These are phyloP conservation scores for Carex scoparia DNA, from an alignment of 176 grass and related monocot genomes.

Conservation along the genomic window DNA sequence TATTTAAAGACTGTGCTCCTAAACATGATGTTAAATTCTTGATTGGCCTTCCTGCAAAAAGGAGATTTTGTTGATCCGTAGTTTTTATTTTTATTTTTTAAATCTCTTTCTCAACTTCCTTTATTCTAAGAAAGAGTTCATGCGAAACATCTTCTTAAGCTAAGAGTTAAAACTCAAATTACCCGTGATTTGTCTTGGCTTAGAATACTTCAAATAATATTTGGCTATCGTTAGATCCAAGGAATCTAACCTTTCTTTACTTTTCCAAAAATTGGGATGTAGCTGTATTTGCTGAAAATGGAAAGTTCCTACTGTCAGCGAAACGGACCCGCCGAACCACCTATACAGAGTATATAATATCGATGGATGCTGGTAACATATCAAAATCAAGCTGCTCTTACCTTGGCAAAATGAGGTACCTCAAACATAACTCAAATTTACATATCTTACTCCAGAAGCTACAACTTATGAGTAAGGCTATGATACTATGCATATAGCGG, in stretches of 20 bases:
- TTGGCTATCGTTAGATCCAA: not conserved
- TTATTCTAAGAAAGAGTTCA: not conserved
- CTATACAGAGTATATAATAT: conserved; percentile 67
- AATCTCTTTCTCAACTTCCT: not conserved
- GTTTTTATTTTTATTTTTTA: not conserved
- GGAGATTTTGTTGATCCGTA: not conserved
- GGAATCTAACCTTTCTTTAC: not conserved
- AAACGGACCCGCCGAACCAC: conserved; percentile 61
- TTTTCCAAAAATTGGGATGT: conserved; percentile 24
- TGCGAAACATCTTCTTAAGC: not conserved
- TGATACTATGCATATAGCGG: too few species aligned
- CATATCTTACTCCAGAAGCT: not conserved
- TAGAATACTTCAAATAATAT: not conserved
- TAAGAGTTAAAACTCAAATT: not conserved
- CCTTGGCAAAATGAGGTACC: conserved; percentile 65
- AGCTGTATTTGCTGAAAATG: conserved; percentile 72
- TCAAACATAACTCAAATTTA: conserved; percentile 2
- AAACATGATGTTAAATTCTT: conserved; percentile 3
- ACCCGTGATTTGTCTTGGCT: not conserved
- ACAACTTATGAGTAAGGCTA: not conserved
- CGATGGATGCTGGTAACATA: conserved; percentile 65
- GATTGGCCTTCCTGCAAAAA: not conserved
- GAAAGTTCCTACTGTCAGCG: conserved; percentile 75
- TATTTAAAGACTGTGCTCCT: not conserved
- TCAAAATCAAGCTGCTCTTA: conserved; percentile 62